phyloP scores from a whole-genome alignment of 1,284 basidiomycete genomes.

The Rhodotorula glutinis region DNA sequence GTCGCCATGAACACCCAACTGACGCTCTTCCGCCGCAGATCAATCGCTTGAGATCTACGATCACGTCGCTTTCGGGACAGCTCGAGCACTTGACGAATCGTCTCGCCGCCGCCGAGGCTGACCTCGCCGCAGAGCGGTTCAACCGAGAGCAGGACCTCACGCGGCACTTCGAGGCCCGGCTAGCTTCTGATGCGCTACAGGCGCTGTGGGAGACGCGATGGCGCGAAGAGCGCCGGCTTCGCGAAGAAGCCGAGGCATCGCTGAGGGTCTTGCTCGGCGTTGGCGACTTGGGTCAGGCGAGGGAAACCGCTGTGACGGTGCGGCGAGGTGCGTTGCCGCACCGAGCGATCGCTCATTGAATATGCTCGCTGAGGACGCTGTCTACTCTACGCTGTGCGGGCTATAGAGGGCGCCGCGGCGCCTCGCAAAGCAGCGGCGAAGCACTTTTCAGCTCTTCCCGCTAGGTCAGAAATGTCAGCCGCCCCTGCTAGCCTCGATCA shows the following conservation, averaged over 20 bases:
- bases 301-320: not conserved
- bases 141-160: not conserved
- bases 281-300: no score
- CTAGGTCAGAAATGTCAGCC: no score
- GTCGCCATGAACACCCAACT: no score
- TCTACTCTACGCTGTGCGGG: no score
- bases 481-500: no score
- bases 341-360: no score
- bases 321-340: no score
- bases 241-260: slow-evolving; percentile 9
- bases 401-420: no score
- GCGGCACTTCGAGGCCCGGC: not conserved
- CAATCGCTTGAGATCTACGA: slow-evolving; percentile 5
- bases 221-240: slow-evolving; percentile 11
- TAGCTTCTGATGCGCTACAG: not conserved
- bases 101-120: slow-evolving; percentile 6
- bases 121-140: not conserved
- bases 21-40: not conserved
- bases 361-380: no score
- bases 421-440: no score
- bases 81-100: slow-evolving; percentile 1
- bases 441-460: no score
- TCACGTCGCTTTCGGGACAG: slow-evolving; percentile 14
- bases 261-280: not conserved
- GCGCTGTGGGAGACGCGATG: slow-evolving; percentile 20